phyloP scores from a whole-genome alignment of 202 grass and related monocot genomes.

The Eragrostis tef region DNA sequence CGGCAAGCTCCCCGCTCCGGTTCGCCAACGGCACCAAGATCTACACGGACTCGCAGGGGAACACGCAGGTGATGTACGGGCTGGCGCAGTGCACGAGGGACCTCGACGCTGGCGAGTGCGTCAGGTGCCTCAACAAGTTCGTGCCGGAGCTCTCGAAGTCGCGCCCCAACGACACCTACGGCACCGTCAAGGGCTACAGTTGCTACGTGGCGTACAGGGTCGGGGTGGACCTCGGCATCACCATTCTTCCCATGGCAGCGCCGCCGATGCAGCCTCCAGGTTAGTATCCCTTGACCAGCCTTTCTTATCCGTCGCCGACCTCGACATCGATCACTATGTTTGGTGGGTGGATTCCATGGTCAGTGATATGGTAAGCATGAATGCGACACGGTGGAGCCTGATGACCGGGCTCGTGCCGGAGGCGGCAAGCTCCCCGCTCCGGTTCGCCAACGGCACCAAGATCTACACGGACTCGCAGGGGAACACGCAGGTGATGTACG shows the following conservation, averaged over 20 bases:
- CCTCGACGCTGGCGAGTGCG: conserved; percentile 9
- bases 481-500: background rate
- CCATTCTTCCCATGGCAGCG: background rate
- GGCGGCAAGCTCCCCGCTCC: background rate
- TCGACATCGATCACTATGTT: fast-evolving
- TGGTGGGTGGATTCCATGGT: background rate
- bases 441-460: background rate
- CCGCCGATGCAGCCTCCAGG: background rate
- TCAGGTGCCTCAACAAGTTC: background rate
- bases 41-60: background rate
- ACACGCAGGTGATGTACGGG: background rate
- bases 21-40: background rate
- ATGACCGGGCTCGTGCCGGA: background rate
- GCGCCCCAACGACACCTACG: background rate
- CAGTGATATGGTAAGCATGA: background rate
- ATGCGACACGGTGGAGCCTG: background rate
- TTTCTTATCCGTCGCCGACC: background rate
- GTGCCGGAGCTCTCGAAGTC: fast-evolving
- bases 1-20: background rate
- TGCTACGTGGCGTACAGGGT: background rate
- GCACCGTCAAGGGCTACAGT: background rate
- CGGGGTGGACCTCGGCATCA: background rate
- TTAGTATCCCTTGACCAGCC: background rate
- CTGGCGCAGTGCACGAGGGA: conserved; percentile 31
- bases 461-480: background rate